Evolutionary conservation across 2,329 filamentous ascomycete genomes (phyloP), one percentile per base, ranked within the genome.

Genomic region (Trichoderma oligosporum): DNA sequence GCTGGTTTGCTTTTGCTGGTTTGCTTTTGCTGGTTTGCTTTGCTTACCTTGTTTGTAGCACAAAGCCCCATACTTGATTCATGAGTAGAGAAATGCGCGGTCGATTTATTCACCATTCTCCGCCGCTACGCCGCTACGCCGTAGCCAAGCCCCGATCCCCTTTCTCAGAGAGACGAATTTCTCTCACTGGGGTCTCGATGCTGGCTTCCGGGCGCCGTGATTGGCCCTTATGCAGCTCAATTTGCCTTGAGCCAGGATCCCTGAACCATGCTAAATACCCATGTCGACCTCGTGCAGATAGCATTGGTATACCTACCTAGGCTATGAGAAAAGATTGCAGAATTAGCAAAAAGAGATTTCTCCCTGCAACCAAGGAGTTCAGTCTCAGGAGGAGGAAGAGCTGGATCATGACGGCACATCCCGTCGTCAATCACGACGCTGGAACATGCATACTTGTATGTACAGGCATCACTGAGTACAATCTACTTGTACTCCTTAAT

Each of bases 231-330:
- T 9, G 42, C 20, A 36, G 35, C 48, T 53, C 56, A 58, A 58
- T 58, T 58, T 58, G 42, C 41, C 44, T 41, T 12, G 39, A 27
- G 48, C 56, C 47, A 36, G 56, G 48, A 51, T 18, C 47, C 56
- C 56, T 53, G 36, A 38, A 27, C 53, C 53, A 18, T 54, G 53
- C 53, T 14, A 16, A 2, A 5, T 3, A n/a, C 18, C 48, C 48
- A 20, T 36, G 56, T 47, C 46, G 20, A 16, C 41, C 56, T 58
- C 56, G 56, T 58, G 56, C 56, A 47, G 48, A 58, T 33, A 54
- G 47, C 41, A 54, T 33, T 58, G 47, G 56, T 31, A 46, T 33
- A 44, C 25, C 27, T 52, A 33, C 27, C 33, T 35, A n/a, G 31
- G 31, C 27, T 42, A 41, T 31, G 27, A 49, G 36, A 47, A 39